Percentiles rank a stretch among this genome's conserved stretches.
These are phyloP conservation scores for Aquilaria agallochum DNA, from an alignment of 441 rosid species.

Conservation along the genomic window DNA sequence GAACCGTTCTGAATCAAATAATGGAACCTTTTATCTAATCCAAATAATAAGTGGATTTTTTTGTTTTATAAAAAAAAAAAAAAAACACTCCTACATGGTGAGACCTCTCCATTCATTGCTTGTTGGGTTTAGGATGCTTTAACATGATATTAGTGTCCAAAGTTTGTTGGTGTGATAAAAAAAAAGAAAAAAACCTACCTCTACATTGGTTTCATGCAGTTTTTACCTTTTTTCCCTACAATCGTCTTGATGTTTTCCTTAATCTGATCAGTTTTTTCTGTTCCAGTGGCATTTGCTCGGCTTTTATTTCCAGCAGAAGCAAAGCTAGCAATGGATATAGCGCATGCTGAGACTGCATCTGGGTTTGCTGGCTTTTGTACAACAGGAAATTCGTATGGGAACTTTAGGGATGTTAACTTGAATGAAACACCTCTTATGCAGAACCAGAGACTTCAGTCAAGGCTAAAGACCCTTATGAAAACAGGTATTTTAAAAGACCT, in stretches of 20 bases:
- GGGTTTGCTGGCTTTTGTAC: constrained; percentile 63
- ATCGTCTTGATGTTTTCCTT: background rate
- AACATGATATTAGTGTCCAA: no score
- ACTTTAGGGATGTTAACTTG: constrained; percentile 74
- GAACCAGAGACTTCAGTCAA: constrained; percentile 57
- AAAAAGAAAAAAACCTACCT: no score
- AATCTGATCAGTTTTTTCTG: constrained; percentile 7
- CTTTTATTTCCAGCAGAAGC: constrained; percentile 90
- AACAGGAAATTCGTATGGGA: constrained; percentile 54
- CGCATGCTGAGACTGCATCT: constrained; percentile 59
- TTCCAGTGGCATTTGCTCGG: constrained; percentile 83
- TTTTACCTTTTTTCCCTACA: no score
- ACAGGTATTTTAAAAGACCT: constrained; percentile 47
- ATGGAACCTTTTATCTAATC: no score
- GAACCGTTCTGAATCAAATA: no score
- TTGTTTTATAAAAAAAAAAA: no score
- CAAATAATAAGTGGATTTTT: no score
- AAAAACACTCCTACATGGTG: no score
- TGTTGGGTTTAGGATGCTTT: no score
- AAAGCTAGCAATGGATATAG: constrained; percentile 87
- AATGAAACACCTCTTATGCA: constrained; percentile 82
- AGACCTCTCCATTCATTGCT: no score
- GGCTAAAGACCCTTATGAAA: constrained; percentile 85
- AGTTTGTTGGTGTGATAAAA: no score
- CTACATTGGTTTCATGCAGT: no score